phyloP scores from a whole-genome alignment of 768 basidiomycete genomes.

The Russula olivacea region DNA sequence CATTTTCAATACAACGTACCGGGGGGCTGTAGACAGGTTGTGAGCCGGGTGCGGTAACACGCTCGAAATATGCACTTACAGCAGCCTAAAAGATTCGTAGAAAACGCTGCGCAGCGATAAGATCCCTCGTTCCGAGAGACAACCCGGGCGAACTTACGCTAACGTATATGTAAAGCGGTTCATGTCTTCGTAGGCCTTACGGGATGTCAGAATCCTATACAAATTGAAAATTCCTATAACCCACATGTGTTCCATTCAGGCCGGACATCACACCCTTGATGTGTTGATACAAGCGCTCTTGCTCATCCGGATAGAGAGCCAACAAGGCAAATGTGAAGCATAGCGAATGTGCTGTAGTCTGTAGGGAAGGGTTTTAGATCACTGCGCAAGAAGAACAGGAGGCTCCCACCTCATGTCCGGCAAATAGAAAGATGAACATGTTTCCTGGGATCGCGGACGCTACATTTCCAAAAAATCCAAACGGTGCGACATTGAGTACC shows the following conservation, averaged over 20 bases:
- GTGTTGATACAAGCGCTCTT: constrained; percentile 32
- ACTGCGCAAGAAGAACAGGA: constrained; percentile 17
- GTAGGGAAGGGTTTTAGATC: too few species aligned
- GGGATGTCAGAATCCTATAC: not conserved
- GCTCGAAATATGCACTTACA: too few species aligned
- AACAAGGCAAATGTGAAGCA: constrained; percentile 38
- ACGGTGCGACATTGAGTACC: not conserved
- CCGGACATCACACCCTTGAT: not conserved
- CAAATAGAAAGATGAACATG: constrained; percentile 34
- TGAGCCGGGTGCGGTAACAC: too few species aligned
- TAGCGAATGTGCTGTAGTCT: constrained; percentile 38
- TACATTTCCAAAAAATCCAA: not conserved
- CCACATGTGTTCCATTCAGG: not conserved
- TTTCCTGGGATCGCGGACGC: constrained; percentile 17
- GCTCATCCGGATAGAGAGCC: constrained; percentile 39
- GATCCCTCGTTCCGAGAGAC: too few species aligned
- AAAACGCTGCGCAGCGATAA: too few species aligned
- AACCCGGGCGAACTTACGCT: too few species aligned
- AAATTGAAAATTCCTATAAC: not conserved
- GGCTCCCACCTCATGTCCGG: constrained; percentile 32
- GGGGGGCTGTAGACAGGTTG: too few species aligned
- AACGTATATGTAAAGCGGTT: not conserved
- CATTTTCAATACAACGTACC: too few species aligned
- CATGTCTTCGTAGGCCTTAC: not conserved
- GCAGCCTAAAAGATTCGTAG: too few species aligned